Base-by-base conservation (phyloP, 139 green algal species). In the Micractinium conductrix region DNA sequence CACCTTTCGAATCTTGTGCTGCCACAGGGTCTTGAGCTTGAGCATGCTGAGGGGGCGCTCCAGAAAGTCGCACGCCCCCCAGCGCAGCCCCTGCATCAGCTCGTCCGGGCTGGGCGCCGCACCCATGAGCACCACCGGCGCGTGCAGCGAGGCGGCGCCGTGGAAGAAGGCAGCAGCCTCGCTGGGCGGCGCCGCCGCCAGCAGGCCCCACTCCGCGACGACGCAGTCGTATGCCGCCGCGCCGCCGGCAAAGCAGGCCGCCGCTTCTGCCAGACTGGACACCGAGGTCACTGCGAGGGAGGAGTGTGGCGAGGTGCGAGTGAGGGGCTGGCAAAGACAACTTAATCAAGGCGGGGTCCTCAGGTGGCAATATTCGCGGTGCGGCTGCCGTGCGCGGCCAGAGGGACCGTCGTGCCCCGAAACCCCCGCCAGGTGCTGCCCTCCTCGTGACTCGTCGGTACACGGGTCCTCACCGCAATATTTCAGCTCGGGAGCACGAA, bases 1-100 rank as follows among this genome's bases (percentile, higher is more conserved):
- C 76, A 82, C 76, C 76, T 53, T 67, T n/a, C 74, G 74, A 14
- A 80, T 80, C 48, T 80, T 82, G 58, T 82, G 76, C 58, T 73
- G 58, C 76, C 76, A 82, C 58, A 82, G 58, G 1, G 58, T 82
- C 38, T 58, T 37, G 28, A 82, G 38, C 58, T 82, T 82, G 38
- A 55, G 55, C 33, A 58, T 26, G 37, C 38, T 30, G 2, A 82
- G 76, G 14, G 76, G 76, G 37, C 42, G 40, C 55, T 82, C 76
- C 40, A 82, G 38, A 28, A 73, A 82, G 38, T 82, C 76, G 24
- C 28, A 55, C 28, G 76, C 76, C 2, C 76, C 76, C 76, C 68
- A 65, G 50, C 63, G 76, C 5, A 82, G 30, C 26, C 76, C 76
- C 38, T 82, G 28, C 55, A 82, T 38, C 55, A 82, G 58, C 30